Percentiles rank a stretch among this genome's conserved stretches.
phyloP scores from a whole-genome alignment of 129 eudicot genomes.

The Escallonia herrerae region DNA sequence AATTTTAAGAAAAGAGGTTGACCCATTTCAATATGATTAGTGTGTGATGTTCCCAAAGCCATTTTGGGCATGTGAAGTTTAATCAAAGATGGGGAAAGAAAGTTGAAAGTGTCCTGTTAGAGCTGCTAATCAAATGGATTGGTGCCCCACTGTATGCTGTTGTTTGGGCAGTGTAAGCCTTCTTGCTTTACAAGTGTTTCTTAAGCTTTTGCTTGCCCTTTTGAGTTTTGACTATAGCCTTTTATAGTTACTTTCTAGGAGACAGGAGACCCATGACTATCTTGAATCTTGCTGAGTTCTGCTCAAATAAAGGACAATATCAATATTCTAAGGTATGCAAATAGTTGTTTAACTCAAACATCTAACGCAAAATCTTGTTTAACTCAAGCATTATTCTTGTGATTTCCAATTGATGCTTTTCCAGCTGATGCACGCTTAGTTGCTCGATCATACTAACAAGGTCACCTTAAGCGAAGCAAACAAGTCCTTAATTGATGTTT shows the following conservation, averaged over 20 bases:
- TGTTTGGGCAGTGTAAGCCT: slow-evolving; percentile 16
- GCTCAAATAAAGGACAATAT: no score
- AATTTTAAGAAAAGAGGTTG: slow-evolving; percentile 49
- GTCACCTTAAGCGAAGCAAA: no score
- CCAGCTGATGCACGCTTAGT: no score
- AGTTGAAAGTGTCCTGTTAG: slow-evolving; percentile 36
- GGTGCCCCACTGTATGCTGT: slow-evolving; percentile 26
- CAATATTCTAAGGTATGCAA: no score
- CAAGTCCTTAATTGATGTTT: no score
- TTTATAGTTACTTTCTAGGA: slow-evolving; percentile 36
- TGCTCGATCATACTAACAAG: no score
- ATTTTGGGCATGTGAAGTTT: slow-evolving; percentile 56
- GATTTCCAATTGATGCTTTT: no score
- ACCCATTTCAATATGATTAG: slow-evolving; percentile 54
- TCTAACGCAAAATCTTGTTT: no score
- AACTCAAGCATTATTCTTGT: no score
- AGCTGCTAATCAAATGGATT: slow-evolving; percentile 33
- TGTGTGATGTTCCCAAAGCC: slow-evolving; percentile 59
- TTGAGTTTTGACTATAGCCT: slow-evolving; percentile 59
- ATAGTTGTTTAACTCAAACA: no score
- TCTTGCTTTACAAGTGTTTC: slow-evolving; percentile 26
- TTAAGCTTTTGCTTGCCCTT: slow-evolving; percentile 35
- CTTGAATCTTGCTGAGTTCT: slow-evolving; percentile 4
- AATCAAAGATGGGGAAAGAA: slow-evolving; percentile 31
- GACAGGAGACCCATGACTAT: slow-evolving; percentile 22